Base-by-base conservation (phyloP, 2,329 filamentous ascomycete genomes). In the Cladorrhinum sp. region DNA sequence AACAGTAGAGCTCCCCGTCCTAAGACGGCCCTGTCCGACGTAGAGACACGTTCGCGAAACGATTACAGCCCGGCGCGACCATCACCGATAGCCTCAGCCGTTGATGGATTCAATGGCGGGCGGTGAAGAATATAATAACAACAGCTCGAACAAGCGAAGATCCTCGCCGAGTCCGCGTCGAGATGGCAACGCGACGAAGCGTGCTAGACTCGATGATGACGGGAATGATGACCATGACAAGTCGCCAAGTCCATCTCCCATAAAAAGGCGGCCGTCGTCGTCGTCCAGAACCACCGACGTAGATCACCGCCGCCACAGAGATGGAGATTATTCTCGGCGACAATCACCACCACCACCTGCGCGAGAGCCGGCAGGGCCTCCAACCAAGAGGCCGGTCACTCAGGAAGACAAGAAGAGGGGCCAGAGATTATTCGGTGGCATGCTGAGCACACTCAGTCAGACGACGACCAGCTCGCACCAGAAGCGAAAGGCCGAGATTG, bases 341-440 rank as follows among this genome's bases (percentile, higher is more conserved):
- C 20, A 55, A 30, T 24, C 56, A 50, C 21, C 23, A 23, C 6
- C 57, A 42, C 55, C 21, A 54, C 53, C 59, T 14, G 42, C 64
- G 21, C 36, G 51, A 21, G 30, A 64, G 21, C 59, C 58, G 52
- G 64, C 28, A 54, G 68, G 59, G 70, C 61, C 61, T 12, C 61
- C 63, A 4, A 23, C 75, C 55, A 76, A 79, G 55, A 76, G 73
- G 64, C 78, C 73, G 59, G 75, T 81, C 56, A 76, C 80, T 26
- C 79, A 86, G 60, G 90, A 96, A 69, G 94, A 98, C 72, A 91
- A 88, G 74, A 92, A 90, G 72, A 88, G 94, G 39, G 90, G 91
- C 21, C 89, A 90, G 74, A 85, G 94, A 57, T 80, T 98, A 63
- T 97, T 97, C 72, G 93, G 94, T 63, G 90, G 88, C 36, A 77